A percentile compares a stretch with the other conserved stretches of the same genome.
Evolutionary conservation across 2,329 filamentous ascomycete genomes (phyloP).

Genomic region (Talaromyces sp.): DNA sequence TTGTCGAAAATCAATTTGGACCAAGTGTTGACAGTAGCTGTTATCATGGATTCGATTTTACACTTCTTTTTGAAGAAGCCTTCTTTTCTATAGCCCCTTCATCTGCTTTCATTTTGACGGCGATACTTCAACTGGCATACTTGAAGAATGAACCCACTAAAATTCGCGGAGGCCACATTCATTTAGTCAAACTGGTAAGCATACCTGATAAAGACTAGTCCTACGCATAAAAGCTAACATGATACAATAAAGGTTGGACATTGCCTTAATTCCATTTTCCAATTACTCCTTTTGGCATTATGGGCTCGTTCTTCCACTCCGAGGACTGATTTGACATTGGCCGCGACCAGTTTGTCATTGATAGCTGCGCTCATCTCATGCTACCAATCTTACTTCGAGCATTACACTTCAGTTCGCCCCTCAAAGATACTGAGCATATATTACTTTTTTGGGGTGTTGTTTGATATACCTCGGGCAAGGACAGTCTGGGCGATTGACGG

Average conservation of each 20-base stretch:
- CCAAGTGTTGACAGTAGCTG: conserved; percentile 15
- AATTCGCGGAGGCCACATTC: neutral
- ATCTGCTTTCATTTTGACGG: neutral
- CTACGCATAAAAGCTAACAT: neutral
- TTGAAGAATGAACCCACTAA: neutral
- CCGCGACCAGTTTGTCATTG: neutral
- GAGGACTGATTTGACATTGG: neutral
- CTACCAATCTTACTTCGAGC: neutral
- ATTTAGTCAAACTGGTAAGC: neutral
- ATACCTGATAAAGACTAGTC: neutral
- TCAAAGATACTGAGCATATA: neutral
- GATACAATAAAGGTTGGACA: neutral
- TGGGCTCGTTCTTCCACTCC: neutral
- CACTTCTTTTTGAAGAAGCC: conserved; percentile 31
- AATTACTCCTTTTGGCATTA: neutral
- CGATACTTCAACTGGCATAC: neutral
- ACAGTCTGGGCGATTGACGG: neutral
- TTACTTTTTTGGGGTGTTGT: neutral
- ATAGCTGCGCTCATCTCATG: neutral
- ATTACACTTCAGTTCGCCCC: neutral
- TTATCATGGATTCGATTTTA: conserved; percentile 39
- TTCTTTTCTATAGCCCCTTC: neutral
- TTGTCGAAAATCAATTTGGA: neutral
- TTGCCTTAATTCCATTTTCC: neutral
- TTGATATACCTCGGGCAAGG: neutral